These are phyloP conservation scores for Neofusicoccum kwambonambiense DNA, from an alignment of 2,329 filamentous ascomycete genomes.

Conservation along the genomic window DNA sequence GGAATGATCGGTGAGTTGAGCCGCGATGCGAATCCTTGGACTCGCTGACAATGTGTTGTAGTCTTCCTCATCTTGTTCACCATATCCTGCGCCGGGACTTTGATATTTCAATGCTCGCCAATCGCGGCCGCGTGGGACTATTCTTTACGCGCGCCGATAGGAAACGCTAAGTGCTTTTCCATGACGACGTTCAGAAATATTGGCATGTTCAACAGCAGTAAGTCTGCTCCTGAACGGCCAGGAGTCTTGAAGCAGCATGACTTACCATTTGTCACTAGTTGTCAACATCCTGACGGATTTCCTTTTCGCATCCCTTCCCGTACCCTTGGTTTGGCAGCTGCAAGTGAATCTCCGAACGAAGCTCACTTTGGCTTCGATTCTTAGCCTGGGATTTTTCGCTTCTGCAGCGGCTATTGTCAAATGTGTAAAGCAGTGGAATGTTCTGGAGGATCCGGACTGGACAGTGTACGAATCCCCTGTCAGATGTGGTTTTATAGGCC, in stretches of 20 bases:
- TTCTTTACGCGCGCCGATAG: constrained; percentile 29
- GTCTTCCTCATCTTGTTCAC: constrained; percentile 46
- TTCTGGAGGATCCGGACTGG: constrained; percentile 37
- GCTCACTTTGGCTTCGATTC: constrained; percentile 44
- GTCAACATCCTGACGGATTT: constrained; percentile 51
- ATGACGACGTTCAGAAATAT: constrained; percentile 42
- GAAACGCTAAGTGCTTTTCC: constrained; percentile 44
- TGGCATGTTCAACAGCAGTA: constrained; percentile 49
- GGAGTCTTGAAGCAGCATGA: not conserved
- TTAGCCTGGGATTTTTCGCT: constrained; percentile 41
- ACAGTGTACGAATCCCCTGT: constrained; percentile 25
- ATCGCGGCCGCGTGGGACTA: constrained; percentile 47
- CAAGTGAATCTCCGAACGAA: constrained; percentile 48
- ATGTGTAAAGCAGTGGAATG: constrained; percentile 37
- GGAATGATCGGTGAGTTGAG: constrained; percentile 41
- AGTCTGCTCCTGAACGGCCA: constrained; percentile 14
- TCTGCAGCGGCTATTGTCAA: constrained; percentile 46
- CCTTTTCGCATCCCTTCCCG: constrained; percentile 47
- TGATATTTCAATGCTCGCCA: constrained; percentile 50
- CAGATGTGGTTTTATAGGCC: no score
- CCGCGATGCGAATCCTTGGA: not conserved
- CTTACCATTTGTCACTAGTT: constrained; percentile 10
- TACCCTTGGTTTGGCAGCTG: constrained; percentile 44
- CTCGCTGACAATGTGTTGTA: constrained; percentile 19
- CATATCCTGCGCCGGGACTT: constrained; percentile 44